These are phyloP conservation scores for Capronia coronata DNA, from an alignment of 2,329 filamentous ascomycete species.

Conservation along the genomic window DNA sequence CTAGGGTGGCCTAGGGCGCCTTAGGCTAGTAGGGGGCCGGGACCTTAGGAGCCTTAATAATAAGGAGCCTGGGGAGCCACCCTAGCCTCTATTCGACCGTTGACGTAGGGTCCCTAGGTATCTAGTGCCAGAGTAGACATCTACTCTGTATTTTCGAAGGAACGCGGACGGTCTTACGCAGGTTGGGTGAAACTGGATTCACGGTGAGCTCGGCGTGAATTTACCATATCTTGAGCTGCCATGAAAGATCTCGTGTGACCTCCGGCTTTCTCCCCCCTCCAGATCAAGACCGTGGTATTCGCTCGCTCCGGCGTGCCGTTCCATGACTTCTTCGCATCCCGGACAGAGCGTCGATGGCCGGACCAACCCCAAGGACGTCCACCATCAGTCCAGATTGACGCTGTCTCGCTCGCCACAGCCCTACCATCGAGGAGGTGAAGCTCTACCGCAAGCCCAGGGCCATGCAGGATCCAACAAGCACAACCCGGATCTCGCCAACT, in stretches of 20 bases:
- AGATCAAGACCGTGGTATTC: neutral
- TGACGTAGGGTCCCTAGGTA: too few species aligned
- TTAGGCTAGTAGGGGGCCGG: too few species aligned
- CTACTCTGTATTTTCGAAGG: too few species aligned
- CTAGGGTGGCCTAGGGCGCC: too few species aligned
- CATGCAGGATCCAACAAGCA: too few species aligned
- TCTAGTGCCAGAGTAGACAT: too few species aligned
- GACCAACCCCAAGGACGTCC: constrained; percentile 15
- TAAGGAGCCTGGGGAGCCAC: too few species aligned
- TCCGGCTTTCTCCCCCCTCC: neutral
- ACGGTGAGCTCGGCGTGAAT: too few species aligned
- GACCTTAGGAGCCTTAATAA: too few species aligned
- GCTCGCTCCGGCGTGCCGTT: constrained; percentile 3
- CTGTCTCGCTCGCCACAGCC: constrained; percentile 29
- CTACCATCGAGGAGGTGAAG: constrained; percentile 27
- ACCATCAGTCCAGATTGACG: constrained; percentile 13
- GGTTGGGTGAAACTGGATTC: too few species aligned
- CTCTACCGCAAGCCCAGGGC: constrained; percentile 11
- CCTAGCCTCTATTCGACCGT: too few species aligned
- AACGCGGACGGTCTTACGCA: too few species aligned
- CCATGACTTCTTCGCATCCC: constrained; percentile 21
- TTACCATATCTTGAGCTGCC: constrained; percentile 4
- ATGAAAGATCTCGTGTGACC: constrained; percentile 9
- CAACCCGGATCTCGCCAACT: constrained; percentile 3
- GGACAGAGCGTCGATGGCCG: constrained; percentile 7